Conservation (phyloP, 768 basidiomycete genomes). For the Russula ochroleuca region DNA sequence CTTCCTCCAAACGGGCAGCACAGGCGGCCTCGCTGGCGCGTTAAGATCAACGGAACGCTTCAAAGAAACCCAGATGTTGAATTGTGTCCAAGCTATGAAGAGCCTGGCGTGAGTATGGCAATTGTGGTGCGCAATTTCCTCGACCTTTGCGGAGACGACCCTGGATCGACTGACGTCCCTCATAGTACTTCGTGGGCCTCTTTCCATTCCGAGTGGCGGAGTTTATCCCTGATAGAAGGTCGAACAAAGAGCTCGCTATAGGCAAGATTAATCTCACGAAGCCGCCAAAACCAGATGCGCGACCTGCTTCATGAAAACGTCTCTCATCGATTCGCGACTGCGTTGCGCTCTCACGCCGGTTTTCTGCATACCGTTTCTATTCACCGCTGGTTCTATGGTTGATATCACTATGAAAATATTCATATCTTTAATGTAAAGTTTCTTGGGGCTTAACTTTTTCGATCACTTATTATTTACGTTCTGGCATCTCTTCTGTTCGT, state of each 20-base stretch:
- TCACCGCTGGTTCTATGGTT: neutral
- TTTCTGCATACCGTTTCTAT: neutral
- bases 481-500: neutral
- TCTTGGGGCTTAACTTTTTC: neutral
- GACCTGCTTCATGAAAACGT: neutral
- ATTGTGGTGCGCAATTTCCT: constrained; percentile 15
- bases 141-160: neutral
- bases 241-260: constrained; percentile 7
- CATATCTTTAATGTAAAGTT: neutral
- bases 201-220: neutral
- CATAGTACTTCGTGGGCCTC: constrained; percentile 12
- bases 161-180: neutral
- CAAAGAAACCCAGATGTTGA: neutral
- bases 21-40: constrained; percentile 6
- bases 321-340: neutral
- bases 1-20: neutral
- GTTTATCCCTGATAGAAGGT: neutral
- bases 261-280: constrained; percentile 4
- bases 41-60: constrained; percentile 14
- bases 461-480: neutral
- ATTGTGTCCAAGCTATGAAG: constrained; percentile 13
- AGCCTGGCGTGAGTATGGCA: neutral
- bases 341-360: neutral
- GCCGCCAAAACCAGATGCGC: neutral
- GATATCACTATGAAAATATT: neutral